Conservation (phyloP, 176 grass and related monocot species). For the Zea luxurians region DNA sequence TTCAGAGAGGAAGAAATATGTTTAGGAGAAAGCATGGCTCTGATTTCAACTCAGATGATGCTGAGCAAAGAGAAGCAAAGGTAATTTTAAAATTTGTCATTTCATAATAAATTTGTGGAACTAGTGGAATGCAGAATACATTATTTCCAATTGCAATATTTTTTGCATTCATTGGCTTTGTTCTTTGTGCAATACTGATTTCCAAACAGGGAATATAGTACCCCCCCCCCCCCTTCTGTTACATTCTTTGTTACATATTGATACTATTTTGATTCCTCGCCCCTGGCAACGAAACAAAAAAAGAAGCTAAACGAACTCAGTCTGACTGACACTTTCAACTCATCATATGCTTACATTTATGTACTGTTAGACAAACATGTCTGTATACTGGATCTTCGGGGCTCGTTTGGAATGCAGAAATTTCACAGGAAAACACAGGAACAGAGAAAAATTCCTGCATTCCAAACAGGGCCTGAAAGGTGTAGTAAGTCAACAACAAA, state of each 20-base stretch:
- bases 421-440: not conserved
- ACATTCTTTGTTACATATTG: not conserved
- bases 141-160: not conserved
- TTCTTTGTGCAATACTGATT: not conserved
- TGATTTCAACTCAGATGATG: constrained; percentile 41
- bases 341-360: not conserved
- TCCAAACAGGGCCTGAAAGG: not conserved
- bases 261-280: not conserved
- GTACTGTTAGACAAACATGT: not conserved
- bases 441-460: not conserved
- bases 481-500: not conserved
- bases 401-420: not conserved
- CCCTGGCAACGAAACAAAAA: not conserved
- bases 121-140: not conserved
- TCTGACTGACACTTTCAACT: not conserved
- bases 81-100: constrained; percentile 32
- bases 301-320: not conserved
- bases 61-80: constrained; percentile 61
- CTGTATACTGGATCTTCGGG: not conserved
- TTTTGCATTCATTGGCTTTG: not conserved
- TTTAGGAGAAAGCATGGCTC: constrained; percentile 59
- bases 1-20: constrained; percentile 45
- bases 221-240: rapidly evolving
- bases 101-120: constrained; percentile 6
- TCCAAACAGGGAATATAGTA: not conserved